A percentile compares a stretch with the other conserved stretches of the same genome.
phyloP scores from a whole-genome alignment of 1,284 basidiomycete genomes.

The Sanguinoderma infundibulare region DNA sequence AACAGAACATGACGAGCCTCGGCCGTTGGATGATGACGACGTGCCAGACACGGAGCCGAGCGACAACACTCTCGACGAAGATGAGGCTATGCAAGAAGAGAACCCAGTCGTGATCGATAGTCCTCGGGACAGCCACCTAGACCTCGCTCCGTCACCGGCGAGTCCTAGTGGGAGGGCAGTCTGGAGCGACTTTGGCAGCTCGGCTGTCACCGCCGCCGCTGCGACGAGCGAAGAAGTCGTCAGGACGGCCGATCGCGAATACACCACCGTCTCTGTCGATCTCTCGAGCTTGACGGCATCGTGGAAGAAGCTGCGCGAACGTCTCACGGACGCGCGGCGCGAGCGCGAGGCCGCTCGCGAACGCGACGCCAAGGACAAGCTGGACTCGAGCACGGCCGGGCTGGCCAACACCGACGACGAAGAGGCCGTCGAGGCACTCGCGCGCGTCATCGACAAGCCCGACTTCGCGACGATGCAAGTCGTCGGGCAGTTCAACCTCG shows the following conservation, averaged over 20 bases:
- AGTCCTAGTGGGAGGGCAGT: background rate
- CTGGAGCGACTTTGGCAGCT: slow-evolving; percentile 4
- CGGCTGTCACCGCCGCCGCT: slow-evolving; percentile 4
- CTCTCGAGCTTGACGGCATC: slow-evolving; percentile 41
- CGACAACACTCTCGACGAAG: background rate
- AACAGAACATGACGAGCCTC: background rate
- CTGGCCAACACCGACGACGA: slow-evolving; percentile 59
- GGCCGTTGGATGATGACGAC: background rate
- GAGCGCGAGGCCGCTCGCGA: background rate
- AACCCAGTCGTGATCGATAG: slow-evolving; percentile 29
- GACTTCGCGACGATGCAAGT: slow-evolving; percentile 90
- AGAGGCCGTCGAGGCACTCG: slow-evolving; percentile 74
- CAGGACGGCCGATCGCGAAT: slow-evolving; percentile 40
- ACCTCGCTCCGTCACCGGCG: background rate
- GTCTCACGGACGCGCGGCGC: slow-evolving; percentile 3
- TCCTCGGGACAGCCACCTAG: slow-evolving; percentile 21
- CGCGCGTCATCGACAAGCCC: slow-evolving; percentile 85
- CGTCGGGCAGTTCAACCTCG: slow-evolving; percentile 95
- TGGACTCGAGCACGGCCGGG: slow-evolving; percentile 57
- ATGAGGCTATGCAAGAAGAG: background rate
- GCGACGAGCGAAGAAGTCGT: slow-evolving; percentile 46
- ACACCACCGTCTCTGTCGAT: slow-evolving; percentile 52
- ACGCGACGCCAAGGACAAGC: slow-evolving; percentile 17
- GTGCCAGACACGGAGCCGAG: background rate
- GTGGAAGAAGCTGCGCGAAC: slow-evolving; percentile 39